Percentiles rank a stretch among this genome's conserved stretches.
phyloP scores from a whole-genome alignment of 306 rosid genomes.

The Prunus fruticosa region DNA sequence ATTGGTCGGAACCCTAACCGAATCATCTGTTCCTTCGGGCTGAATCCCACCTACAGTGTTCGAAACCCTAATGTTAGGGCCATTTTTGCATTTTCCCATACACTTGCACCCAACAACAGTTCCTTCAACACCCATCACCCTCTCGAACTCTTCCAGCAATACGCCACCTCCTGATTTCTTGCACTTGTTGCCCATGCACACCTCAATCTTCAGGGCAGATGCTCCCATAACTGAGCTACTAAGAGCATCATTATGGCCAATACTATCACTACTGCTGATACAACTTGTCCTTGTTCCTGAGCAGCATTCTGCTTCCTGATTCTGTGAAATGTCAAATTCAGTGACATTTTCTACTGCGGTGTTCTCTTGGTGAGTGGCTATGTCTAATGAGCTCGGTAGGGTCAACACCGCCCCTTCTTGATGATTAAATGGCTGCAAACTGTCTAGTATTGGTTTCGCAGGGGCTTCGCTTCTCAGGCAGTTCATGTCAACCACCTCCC shows the following conservation, averaged over 20 bases:
- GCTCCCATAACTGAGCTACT: slow-evolving; percentile 9
- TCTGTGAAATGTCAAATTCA: slow-evolving; percentile 13
- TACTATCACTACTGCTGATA: slow-evolving; percentile 2
- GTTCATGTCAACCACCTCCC: slow-evolving; percentile 40
- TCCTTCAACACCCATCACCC: slow-evolving; percentile 52
- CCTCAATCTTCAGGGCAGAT: slow-evolving; percentile 60
- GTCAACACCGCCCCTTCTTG: slow-evolving; percentile 16
- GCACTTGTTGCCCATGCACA: slow-evolving; percentile 91
- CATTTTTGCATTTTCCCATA: slow-evolving; percentile 89
- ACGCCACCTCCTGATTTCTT: slow-evolving; percentile 57
- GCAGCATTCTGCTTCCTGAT: slow-evolving; percentile 20
- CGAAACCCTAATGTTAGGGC: slow-evolving; percentile 76
- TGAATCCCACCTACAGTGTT: slow-evolving; percentile 25
- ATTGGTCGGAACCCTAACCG: slow-evolving; percentile 44
- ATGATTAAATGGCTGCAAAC: slow-evolving; percentile 9
- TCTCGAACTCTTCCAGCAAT: slow-evolving; percentile 67
- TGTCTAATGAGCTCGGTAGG: slow-evolving; percentile 8
- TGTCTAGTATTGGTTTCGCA: slow-evolving; percentile 19
- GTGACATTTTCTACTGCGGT: not conserved
- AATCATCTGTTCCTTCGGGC: slow-evolving; percentile 31
- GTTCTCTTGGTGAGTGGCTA: slow-evolving; percentile 8
- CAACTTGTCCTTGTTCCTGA: slow-evolving; percentile 22
- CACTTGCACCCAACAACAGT: slow-evolving; percentile 79
- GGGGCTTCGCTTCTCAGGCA: slow-evolving; percentile 26
- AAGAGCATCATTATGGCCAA: slow-evolving; percentile 12